phyloP scores from a whole-genome alignment of 179 eudicot genomes.

The Sideroxylon spinosum region DNA sequence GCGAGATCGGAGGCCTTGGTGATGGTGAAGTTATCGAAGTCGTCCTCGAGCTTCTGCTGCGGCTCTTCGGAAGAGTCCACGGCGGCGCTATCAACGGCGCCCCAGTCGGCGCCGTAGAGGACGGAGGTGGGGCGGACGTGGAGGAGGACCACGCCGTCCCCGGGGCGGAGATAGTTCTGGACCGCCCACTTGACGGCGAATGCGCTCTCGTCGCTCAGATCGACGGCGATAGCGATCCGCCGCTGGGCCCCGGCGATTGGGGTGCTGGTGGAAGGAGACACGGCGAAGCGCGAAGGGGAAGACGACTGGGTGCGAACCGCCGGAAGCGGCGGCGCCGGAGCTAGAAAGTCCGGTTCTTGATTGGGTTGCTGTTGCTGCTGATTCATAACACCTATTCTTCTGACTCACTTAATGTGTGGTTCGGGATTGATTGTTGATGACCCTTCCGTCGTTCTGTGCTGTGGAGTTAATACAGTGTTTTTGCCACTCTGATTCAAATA shows the following conservation, averaged over 20 bases:
- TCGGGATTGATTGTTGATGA: constrained; percentile 2
- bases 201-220: constrained; percentile 67
- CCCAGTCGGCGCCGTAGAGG: constrained; percentile 78
- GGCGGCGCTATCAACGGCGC: constrained; percentile 32
- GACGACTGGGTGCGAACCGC: constrained; percentile 17
- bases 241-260: constrained; percentile 27
- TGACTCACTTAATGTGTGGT: not conserved
- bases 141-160: constrained; percentile 54
- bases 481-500: too few species aligned
- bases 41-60: constrained; percentile 29
- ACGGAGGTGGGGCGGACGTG: constrained; percentile 61
- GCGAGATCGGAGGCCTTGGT: constrained; percentile 31
- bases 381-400: not conserved
- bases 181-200: constrained; percentile 61
- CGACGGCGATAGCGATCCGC: constrained; percentile 55
- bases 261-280: not conserved
- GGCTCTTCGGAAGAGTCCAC: constrained; percentile 12
- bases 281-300: constrained; percentile 21
- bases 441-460: not conserved
- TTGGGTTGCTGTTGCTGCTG: not conserved
- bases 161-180: constrained; percentile 57
- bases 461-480: too few species aligned
- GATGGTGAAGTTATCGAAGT: constrained; percentile 30
- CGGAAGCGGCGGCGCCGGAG: constrained; percentile 27
- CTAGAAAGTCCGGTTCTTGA: not conserved